Evolutionary conservation across 2,329 filamentous ascomycete species (phyloP).

Genomic region (Exutisphaerella laricina): DNA sequence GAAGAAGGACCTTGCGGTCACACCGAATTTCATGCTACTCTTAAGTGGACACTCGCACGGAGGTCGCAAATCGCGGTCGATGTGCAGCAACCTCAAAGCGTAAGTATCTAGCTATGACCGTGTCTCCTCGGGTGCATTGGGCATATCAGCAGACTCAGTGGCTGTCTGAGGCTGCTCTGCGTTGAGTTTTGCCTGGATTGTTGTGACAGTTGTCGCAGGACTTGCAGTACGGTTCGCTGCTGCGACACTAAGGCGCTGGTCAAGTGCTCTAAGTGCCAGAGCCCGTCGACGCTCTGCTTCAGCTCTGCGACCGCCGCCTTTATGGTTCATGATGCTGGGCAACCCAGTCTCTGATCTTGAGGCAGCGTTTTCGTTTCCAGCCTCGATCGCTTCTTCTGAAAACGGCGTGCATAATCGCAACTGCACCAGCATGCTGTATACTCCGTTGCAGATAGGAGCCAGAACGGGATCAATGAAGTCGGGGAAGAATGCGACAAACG

Average conservation of each 20-base stretch:
- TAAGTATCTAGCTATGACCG: too few species aligned
- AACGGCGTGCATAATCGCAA: slow-evolving; percentile 80
- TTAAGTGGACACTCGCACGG: too few species aligned
- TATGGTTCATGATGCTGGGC: slow-evolving; percentile 52
- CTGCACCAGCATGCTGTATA: slow-evolving; percentile 71
- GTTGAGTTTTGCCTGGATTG: slow-evolving; percentile 17
- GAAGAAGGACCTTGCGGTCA: too few species aligned
- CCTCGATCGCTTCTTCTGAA: slow-evolving; percentile 70
- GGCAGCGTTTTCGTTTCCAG: slow-evolving; percentile 65
- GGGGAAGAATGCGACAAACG: slow-evolving; percentile 94
- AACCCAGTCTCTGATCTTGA: slow-evolving; percentile 57
- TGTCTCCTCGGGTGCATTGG: too few species aligned
- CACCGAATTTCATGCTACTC: too few species aligned
- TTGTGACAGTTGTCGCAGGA: slow-evolving; percentile 15
- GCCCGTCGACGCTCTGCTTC: slow-evolving; percentile 88
- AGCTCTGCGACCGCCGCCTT: slow-evolving; percentile 51
- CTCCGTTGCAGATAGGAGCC: slow-evolving; percentile 62
- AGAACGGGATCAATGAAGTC: slow-evolving; percentile 73
- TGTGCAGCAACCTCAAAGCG: too few species aligned
- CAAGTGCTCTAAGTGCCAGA: slow-evolving; percentile 81
- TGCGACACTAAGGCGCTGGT: slow-evolving; percentile 85
- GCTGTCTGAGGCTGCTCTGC: slow-evolving; percentile 1
- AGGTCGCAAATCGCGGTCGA: too few species aligned
- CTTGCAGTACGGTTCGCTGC: slow-evolving; percentile 37
- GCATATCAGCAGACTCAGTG: not conserved